Percentiles rank a stretch among this genome's conserved stretches.
phyloP scores from a whole-genome alignment of 495 filamentous ascomycete genomes.

The Parmelia sp. region DNA sequence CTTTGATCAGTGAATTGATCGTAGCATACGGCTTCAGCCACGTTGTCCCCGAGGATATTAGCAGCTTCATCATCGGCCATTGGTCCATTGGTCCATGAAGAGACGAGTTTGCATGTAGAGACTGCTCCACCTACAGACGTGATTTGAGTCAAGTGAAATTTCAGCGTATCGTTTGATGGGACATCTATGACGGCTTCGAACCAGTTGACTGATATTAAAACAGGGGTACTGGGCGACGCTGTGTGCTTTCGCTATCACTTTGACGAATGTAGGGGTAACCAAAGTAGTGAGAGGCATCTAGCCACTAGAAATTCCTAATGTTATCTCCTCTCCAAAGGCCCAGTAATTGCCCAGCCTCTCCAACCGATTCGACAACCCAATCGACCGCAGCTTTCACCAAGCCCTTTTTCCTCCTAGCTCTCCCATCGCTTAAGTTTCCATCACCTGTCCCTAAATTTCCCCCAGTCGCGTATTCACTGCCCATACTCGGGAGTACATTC shows the following conservation, averaged over 20 bases:
- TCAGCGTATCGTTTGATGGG: not conserved
- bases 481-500: constrained; percentile 88
- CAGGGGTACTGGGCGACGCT: not conserved
- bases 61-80: no score
- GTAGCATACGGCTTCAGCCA: no score
- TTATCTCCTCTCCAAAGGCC: constrained; percentile 60
- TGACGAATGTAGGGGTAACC: not conserved
- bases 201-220: not conserved
- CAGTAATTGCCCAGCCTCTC: constrained; percentile 63
- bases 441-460: constrained; percentile 34
- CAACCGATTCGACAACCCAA: constrained; percentile 62
- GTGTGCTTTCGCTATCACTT: not conserved
- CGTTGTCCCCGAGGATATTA: no score
- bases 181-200: not conserved
- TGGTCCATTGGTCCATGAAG: no score
- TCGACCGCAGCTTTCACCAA: constrained; percentile 87
- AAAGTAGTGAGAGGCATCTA: not conserved
- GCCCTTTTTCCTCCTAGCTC: constrained; percentile 47
- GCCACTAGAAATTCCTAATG: constrained; percentile 33
- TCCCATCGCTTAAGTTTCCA: constrained; percentile 39
- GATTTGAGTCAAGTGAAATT: not conserved
- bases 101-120: not conserved
- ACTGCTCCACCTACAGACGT: not conserved
- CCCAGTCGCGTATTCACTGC: constrained; percentile 58
- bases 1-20: no score